A percentile compares a stretch with the other conserved stretches of the same genome.
Evolutionary conservation across 345 rosid species (phyloP).

Genomic region (Aethionema arabicum): DNA sequence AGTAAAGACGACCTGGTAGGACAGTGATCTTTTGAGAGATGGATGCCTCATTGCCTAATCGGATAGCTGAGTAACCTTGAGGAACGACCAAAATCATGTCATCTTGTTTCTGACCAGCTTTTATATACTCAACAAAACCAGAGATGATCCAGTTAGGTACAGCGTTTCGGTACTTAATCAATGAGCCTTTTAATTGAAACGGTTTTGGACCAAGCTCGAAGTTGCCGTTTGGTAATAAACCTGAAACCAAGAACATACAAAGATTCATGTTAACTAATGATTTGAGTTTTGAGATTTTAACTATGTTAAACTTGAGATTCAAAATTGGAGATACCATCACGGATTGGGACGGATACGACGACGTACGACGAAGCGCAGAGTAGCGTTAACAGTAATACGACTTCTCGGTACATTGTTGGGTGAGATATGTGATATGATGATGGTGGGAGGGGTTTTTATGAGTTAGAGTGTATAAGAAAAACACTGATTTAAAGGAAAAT

Average conservation of each 20-base stretch:
- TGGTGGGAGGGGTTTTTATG: conserved; percentile 31
- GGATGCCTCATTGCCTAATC: conserved; percentile 79
- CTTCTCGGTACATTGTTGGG: conserved; percentile 45
- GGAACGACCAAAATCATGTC: conserved; percentile 89
- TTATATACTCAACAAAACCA: conserved; percentile 84
- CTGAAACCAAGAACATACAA: conserved; percentile 40
- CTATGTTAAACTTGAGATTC: too few relatives aligned
- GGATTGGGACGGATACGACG: conserved; percentile 36
- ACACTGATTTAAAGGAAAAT: conserved; percentile 31
- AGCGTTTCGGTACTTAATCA: conserved; percentile 44
- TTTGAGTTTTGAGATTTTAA: background rate
- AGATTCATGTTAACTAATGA: background rate
- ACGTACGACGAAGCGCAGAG: conserved; percentile 38
- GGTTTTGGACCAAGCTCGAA: conserved; percentile 74
- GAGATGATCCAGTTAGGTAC: conserved; percentile 74
- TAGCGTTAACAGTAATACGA: conserved; percentile 37
- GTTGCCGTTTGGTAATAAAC: conserved; percentile 77
- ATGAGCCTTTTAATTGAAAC: conserved; percentile 61
- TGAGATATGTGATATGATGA: background rate
- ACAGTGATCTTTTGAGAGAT: conserved; percentile 62
- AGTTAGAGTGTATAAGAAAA: conserved; percentile 28
- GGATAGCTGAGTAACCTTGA: conserved; percentile 57
- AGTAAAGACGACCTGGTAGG: conserved; percentile 46
- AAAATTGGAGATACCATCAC: too few relatives aligned
- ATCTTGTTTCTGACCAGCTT: conserved; percentile 82